These are phyloP conservation scores for Neofusicoccum laricinum DNA, from an alignment of 2,329 filamentous ascomycete genomes.

Conservation along the genomic window DNA sequence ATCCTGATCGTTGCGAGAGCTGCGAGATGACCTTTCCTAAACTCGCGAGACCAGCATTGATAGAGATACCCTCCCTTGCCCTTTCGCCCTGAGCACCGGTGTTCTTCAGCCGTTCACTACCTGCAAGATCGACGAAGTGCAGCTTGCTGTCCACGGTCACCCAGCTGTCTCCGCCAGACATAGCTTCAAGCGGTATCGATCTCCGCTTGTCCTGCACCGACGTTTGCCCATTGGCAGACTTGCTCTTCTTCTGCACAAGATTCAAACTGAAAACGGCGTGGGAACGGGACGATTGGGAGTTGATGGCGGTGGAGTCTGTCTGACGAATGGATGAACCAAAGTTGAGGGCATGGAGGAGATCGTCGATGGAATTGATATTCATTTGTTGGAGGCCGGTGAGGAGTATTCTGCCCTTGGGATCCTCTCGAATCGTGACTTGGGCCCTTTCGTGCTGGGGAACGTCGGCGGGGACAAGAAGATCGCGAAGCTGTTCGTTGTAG, in stretches of 20 bases:
- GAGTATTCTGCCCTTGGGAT: constrained; percentile 90
- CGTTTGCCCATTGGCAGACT: constrained; percentile 36
- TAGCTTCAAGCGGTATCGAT: constrained; percentile 79
- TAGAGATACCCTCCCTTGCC: constrained; percentile 94
- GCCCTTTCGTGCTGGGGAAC: constrained; percentile 67
- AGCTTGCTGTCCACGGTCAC: constrained; percentile 96
- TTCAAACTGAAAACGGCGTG: constrained; percentile 97
- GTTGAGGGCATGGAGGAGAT: constrained; percentile 83
- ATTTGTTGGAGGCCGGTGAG: constrained; percentile 86
- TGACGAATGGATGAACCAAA: constrained; percentile 93
- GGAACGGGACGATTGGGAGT: constrained; percentile 94
- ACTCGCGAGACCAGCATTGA: constrained; percentile 92
- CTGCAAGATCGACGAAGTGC: constrained; percentile 96
- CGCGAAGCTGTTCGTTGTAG: constrained; percentile 93
- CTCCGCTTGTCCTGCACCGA: constrained; percentile 74
- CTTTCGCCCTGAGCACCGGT: constrained; percentile 93
- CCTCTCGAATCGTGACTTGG: constrained; percentile 87
- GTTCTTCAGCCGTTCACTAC: constrained; percentile 95
- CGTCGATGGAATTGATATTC: constrained; percentile 85
- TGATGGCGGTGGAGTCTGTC: constrained; percentile 95
- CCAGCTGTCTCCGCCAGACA: constrained; percentile 62
- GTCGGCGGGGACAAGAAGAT: constrained; percentile 78
- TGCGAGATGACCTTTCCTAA: constrained; percentile 98
- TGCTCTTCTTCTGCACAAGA: constrained; percentile 77
- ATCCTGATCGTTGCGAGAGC: constrained; percentile 81